Evolutionary conservation across 495 filamentous ascomycete genomes (phyloP).

Genomic region (Glutinoglossum americanum): DNA sequence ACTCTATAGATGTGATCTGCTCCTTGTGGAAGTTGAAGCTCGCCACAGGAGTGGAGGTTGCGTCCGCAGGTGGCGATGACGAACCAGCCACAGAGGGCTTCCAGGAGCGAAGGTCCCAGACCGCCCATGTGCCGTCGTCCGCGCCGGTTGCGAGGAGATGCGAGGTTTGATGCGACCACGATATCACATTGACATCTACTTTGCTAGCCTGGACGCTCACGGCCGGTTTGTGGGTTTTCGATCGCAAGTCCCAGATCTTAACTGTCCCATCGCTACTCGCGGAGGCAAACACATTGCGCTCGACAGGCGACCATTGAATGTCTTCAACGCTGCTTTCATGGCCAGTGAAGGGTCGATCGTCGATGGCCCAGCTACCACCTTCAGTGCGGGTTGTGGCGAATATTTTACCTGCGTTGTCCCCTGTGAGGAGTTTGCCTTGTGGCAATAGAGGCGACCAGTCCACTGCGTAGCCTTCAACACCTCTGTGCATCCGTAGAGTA

Average conservation of each 20-base stretch:
- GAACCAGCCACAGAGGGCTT: conserved; percentile 35
- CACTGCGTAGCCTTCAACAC: conserved; percentile 70
- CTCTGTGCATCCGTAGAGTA: conserved; percentile 75
- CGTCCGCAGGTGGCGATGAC: conserved; percentile 17
- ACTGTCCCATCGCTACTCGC: conserved; percentile 85
- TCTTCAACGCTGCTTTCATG: conserved; percentile 81
- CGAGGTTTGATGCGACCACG: conserved; percentile 68
- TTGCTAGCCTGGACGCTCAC: conserved; percentile 66
- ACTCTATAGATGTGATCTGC: conserved; percentile 88
- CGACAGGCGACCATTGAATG: conserved; percentile 84
- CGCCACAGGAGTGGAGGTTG: conserved; percentile 51
- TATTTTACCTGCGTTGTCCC: conserved; percentile 77
- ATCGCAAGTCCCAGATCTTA: conserved; percentile 85
- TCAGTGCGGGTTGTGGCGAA: conserved; percentile 69
- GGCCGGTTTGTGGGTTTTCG: conserved; percentile 64
- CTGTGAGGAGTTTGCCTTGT: conserved; percentile 67
- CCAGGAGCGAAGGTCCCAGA: conserved; percentile 93
- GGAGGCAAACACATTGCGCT: conserved; percentile 79
- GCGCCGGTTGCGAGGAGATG: conserved; percentile 83
- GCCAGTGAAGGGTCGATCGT: conserved; percentile 55
- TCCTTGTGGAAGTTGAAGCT: conserved; percentile 87
- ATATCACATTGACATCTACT: conserved; percentile 86
- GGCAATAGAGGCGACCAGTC: conserved; percentile 75
- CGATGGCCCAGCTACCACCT: conserved; percentile 70
- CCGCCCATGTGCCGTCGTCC: conserved; percentile 84